Conservation (phyloP, 2,329 filamentous ascomycete species). For the Trichoderma lentiforme region DNA sequence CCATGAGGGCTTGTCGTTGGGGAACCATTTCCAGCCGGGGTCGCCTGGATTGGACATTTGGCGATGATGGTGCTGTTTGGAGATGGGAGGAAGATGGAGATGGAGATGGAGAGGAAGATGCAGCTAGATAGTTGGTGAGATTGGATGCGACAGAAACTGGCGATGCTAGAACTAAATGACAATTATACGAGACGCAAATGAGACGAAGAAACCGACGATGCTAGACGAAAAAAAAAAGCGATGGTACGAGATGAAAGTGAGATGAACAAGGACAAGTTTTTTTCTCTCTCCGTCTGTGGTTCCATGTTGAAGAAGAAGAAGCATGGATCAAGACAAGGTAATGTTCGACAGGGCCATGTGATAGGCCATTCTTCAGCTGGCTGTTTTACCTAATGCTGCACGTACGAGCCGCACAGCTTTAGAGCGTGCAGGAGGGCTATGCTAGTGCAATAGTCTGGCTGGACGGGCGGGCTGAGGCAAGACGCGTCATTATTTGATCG, state of each 20-base stretch:
- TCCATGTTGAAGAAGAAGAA: not conserved
- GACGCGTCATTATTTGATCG: not conserved
- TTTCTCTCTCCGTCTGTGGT: not conserved
- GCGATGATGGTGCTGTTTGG: not conserved
- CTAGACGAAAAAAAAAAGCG: not conserved
- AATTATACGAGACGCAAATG: not conserved
- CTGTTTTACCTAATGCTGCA: not conserved
- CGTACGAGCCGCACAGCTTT: not conserved
- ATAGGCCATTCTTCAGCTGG: not conserved
- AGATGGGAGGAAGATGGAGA: not conserved
- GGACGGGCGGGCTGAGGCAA: not conserved
- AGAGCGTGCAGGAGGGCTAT: not conserved
- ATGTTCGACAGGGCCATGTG: not conserved
- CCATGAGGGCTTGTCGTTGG: conserved; percentile 44
- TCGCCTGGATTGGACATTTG: conserved; percentile 27
- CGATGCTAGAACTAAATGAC: not conserved
- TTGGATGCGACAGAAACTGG: not conserved
- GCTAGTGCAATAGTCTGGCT: not conserved
- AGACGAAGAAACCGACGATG: not conserved
- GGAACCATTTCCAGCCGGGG: conserved; percentile 42
- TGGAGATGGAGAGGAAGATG: not conserved
- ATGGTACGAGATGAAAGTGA: not conserved
- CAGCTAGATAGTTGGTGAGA: not conserved
- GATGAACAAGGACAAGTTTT: not conserved
- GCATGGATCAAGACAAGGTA: not conserved